A percentile compares a stretch with the other conserved stretches of the same genome.
phyloP scores from a whole-genome alignment of 176 grass and related monocot genomes.

The Raddia guianensis region DNA sequence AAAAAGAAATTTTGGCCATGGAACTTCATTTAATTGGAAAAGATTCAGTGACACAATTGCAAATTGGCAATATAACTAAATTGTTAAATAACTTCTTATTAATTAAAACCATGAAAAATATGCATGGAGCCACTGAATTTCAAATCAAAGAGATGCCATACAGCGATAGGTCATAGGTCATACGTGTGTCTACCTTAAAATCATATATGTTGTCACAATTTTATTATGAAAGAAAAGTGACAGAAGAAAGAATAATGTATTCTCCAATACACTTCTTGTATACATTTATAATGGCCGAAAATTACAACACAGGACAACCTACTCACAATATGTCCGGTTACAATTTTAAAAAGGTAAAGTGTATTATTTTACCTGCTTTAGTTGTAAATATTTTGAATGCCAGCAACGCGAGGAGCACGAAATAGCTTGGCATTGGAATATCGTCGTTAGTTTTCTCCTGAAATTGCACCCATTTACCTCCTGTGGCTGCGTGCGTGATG shows the following conservation, averaged over 20 bases:
- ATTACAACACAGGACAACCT: neutral
- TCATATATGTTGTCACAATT: neutral
- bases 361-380: conserved; percentile 60
- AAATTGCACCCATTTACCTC: conserved; percentile 33
- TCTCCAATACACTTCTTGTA: neutral
- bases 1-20: neutral
- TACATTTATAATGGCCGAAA: conserved; percentile 11
- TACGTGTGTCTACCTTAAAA: neutral
- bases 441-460: conserved; percentile 93
- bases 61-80: neutral
- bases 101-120: conserved; percentile 56
- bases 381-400: conserved; percentile 95
- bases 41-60: neutral
- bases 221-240: conserved; percentile 6
- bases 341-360: too few relatives aligned
- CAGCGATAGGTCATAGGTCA: neutral
- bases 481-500: conserved; percentile 8
- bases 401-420: conserved; percentile 84
- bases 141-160: neutral
- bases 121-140: neutral
- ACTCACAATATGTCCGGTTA: too few relatives aligned
- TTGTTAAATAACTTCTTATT: conserved; percentile 14
- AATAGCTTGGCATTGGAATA: conserved; percentile 94
- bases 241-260: neutral
- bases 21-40: neutral